These are phyloP conservation scores for Aspergillus homomorphus DNA, from an alignment of 495 filamentous ascomycete genomes.

Conservation along the genomic window DNA sequence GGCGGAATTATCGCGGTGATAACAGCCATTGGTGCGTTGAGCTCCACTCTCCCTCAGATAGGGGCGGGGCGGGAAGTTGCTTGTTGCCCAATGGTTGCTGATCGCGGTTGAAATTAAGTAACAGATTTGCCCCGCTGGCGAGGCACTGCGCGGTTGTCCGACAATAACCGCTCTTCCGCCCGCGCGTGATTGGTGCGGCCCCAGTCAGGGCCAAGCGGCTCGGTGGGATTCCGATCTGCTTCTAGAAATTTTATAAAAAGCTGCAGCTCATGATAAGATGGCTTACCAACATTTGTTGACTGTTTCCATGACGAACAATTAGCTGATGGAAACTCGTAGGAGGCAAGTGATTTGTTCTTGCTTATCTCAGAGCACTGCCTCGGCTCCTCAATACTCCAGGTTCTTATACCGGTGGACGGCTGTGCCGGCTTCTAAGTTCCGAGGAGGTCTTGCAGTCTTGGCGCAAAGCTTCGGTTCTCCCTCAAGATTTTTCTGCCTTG, in stretches of 20 bases:
- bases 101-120: slow-evolving; percentile 3
- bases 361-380: neutral
- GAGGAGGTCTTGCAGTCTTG: neutral
- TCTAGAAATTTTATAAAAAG: neutral
- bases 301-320: neutral
- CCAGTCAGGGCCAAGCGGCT: neutral
- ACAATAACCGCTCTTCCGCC: neutral
- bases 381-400: neutral
- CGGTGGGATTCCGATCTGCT: slow-evolving; percentile 4
- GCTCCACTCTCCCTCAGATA: neutral
- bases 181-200: neutral
- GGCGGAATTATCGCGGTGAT: neutral
- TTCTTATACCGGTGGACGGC: neutral
- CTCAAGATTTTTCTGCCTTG: neutral
- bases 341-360: neutral
- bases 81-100: neutral
- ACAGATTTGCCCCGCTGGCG: neutral
- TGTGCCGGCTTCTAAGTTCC: neutral
- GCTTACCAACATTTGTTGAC: neutral
- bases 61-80: neutral
- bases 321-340: neutral
- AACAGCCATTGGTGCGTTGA: neutral
- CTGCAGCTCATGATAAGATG: neutral
- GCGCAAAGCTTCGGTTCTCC: neutral
- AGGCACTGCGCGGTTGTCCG: neutral